Evolutionary conservation across 1,284 basidiomycete species (phyloP).

Genomic region (Papiliotrema laurentii): DNA sequence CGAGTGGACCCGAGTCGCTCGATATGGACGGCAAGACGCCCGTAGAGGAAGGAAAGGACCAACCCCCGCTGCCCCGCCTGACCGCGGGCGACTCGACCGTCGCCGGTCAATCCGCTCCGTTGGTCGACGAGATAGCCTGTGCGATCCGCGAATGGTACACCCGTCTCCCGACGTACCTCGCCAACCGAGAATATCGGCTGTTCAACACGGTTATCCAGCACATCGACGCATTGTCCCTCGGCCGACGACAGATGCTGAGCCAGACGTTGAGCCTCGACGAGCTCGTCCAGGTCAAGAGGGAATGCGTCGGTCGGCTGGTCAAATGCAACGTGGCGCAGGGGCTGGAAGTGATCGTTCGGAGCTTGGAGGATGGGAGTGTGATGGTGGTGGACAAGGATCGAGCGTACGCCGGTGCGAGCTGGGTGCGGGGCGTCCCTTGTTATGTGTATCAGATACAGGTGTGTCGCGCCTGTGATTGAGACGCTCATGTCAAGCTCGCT

Average conservation of each 20-base stretch:
- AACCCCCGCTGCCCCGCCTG: slow-evolving; percentile 86
- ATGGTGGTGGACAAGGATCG: slow-evolving; percentile 76
- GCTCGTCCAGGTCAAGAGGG: slow-evolving; percentile 71
- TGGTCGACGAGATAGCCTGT: slow-evolving; percentile 95
- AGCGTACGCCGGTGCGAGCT: slow-evolving; percentile 67
- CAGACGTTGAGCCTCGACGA: slow-evolving; percentile 86
- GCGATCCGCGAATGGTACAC: slow-evolving; percentile 92
- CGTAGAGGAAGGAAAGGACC: slow-evolving; percentile 55
- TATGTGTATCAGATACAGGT: slow-evolving; percentile 61
- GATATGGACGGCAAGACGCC: slow-evolving; percentile 12
- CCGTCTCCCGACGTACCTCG: slow-evolving; percentile 80
- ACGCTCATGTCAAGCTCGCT: slow-evolving; percentile 52
- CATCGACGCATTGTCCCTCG: slow-evolving; percentile 85
- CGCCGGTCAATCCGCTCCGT: slow-evolving; percentile 74
- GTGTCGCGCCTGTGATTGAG: slow-evolving; percentile 2
- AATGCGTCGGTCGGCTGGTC: slow-evolving; percentile 83
- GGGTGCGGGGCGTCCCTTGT: slow-evolving; percentile 65
- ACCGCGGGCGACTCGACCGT: slow-evolving; percentile 88
- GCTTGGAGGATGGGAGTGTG: slow-evolving; percentile 83
- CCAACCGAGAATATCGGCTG: slow-evolving; percentile 79
- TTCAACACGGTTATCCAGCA: slow-evolving; percentile 84
- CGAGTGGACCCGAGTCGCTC: slow-evolving; percentile 34
- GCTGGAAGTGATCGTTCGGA: slow-evolving; percentile 89
- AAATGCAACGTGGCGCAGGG: slow-evolving; percentile 87
- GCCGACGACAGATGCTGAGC: slow-evolving; percentile 80